Evolutionary conservation across 495 filamentous ascomycete genomes (phyloP).

Genomic region (Hyphodiscus hymeniophilus): DNA sequence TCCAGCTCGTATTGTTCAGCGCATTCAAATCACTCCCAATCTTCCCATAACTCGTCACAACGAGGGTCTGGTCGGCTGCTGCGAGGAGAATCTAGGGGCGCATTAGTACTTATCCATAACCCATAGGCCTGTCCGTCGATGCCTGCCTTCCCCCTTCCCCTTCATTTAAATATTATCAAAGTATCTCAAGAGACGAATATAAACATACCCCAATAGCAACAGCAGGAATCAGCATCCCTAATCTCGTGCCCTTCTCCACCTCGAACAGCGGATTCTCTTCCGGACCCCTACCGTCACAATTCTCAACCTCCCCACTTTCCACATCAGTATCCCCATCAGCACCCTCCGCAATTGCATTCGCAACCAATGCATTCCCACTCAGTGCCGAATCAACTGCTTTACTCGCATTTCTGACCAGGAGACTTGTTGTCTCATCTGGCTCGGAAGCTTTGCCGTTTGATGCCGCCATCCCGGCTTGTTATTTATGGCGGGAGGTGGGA

Average conservation of each 20-base stretch:
- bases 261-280: conserved; percentile 26
- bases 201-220: conserved; percentile 47
- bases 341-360: too few relatives aligned
- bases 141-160: not conserved
- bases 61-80: conserved; percentile 75
- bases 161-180: not conserved
- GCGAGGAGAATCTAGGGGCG: conserved; percentile 62
- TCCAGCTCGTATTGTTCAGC: conserved; percentile 75
- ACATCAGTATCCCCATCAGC: conserved; percentile 1
- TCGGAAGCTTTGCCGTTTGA: not conserved
- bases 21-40: conserved; percentile 77
- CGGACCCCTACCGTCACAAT: conserved; percentile 12
- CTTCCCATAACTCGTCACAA: conserved; percentile 68
- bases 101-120: conserved; percentile 1
- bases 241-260: conserved; percentile 27
- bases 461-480: not conserved
- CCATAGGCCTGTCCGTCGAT: too few relatives aligned
- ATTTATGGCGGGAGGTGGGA: too few relatives aligned
- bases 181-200: not conserved
- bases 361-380: not conserved
- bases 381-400: not conserved
- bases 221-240: conserved; percentile 48
- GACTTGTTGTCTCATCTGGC: conserved; percentile 3
- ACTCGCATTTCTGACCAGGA: conserved; percentile 2
- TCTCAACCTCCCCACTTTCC: not conserved